Conservation (phyloP, 2,329 filamentous ascomycete genomes). For the Colletotrichum sp. region DNA sequence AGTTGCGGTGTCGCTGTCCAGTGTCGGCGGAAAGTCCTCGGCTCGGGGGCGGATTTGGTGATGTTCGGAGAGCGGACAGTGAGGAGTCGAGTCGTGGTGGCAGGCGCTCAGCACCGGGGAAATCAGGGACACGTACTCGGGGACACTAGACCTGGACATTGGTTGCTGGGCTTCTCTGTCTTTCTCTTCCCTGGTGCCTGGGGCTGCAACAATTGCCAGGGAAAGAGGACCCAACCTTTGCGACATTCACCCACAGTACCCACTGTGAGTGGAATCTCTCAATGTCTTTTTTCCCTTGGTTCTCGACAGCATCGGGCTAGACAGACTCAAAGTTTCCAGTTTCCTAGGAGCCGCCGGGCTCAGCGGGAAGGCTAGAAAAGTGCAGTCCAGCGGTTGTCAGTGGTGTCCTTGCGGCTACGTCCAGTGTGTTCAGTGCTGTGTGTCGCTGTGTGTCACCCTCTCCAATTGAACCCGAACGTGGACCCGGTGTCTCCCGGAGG, state of each 20-base stretch:
- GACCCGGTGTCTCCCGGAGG: conserved; percentile 16
- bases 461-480: conserved; percentile 19
- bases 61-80: neutral
- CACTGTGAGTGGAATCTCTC: conserved; percentile 10
- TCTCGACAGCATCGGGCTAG: neutral
- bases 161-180: neutral
- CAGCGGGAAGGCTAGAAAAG: neutral
- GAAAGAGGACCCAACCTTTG: conserved; percentile 3
- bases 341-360: neutral
- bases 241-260: conserved; percentile 8
- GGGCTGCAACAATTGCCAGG: conserved; percentile 1
- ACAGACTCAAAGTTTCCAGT: conserved; percentile 8
- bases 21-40: neutral
- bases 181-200: neutral
- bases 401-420: neutral
- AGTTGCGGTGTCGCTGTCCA: neutral
- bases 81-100: neutral
- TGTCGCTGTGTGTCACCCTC: neutral
- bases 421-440: neutral
- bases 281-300: neutral
- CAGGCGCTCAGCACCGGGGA: neutral
- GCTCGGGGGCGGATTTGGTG: conserved; percentile 3
- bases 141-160: neutral
- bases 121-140: neutral
- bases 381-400: neutral